Percentiles rank a stretch among this genome's conserved stretches.
These are phyloP conservation scores for Cymodocea nodosa DNA, from an alignment of 116 monocot genomes.

Conservation along the genomic window DNA sequence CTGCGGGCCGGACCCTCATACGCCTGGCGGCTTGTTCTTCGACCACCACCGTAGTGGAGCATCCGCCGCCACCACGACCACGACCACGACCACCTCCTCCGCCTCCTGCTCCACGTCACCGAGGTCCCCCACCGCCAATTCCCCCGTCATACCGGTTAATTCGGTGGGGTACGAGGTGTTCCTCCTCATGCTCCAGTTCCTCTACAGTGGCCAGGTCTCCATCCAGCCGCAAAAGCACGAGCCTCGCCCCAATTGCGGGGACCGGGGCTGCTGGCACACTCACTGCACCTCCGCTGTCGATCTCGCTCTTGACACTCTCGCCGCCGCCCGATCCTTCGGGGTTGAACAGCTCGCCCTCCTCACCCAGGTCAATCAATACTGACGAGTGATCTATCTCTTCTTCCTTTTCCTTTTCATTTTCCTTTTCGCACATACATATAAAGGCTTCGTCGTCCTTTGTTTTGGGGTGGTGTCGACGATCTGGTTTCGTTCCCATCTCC, in stretches of 20 bases:
- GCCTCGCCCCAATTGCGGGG: conserved; percentile 57
- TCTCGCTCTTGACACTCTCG: conserved; percentile 74
- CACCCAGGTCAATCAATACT: conserved; percentile 37
- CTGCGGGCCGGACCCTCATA: conserved; percentile 52
- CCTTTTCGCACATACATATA: neutral
- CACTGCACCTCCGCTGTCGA: conserved; percentile 89
- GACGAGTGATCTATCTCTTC: neutral
- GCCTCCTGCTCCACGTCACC: conserved; percentile 10
- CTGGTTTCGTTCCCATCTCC: too few species aligned
- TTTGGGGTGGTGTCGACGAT: too few species aligned
- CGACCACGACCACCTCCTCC: neutral
- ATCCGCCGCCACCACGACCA: neutral
- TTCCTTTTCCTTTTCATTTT: neutral
- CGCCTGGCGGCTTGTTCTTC: conserved; percentile 6
- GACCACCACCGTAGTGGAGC: conserved; percentile 7
- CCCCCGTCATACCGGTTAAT: conserved; percentile 66
- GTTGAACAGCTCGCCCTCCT: conserved; percentile 59
- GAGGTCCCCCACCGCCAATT: neutral
- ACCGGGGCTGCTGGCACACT: conserved; percentile 88
- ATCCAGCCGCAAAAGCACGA: conserved; percentile 83
- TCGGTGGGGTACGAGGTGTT: conserved; percentile 94
- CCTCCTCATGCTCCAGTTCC: conserved; percentile 81
- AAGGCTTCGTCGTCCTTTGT: too few species aligned
- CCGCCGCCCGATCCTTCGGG: conserved; percentile 71
- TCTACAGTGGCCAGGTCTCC: conserved; percentile 93